Evolutionary conservation across 1,284 basidiomycete genomes (phyloP), one percentile per base, ranked within the genome.

Genomic region (Anthracocystis walkeri): DNA sequence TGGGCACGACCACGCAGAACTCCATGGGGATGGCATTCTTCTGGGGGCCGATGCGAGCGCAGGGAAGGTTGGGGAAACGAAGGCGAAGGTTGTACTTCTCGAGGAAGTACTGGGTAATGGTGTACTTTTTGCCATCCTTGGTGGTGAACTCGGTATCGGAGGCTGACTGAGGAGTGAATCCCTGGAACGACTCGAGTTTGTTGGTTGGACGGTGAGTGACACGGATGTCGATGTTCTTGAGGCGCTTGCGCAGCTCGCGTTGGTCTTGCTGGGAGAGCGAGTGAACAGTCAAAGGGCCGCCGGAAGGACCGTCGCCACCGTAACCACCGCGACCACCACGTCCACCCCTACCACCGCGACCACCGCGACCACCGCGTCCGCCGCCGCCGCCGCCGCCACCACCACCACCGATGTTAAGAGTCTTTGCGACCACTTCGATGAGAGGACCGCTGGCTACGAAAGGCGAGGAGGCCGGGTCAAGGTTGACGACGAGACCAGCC

Each of bases 391-490:
- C 58, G 27, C 65, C 60, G 10, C 77, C 67, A 8, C 72, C 79
- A 14, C 72, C 62, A 11, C 67, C 71, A 6, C 46, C 70, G 21
- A 67, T 14, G 51, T 63, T 59, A 33, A 82, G 66, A 14, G 75
- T 49, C 41, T 65, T 68, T 41, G 69, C 66, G 31, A 50, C 58
- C 3, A 82, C 74, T 5, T 67, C 62, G 54, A 71, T 52, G 25
- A 82, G 57, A 10, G 65, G 53, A 33, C 80, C 80, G 12, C 58
- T 51, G 18, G 41, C 53, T 12, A 80, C 53, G 42, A 82, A 80
- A 14, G 78, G 71, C 0, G 74, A 67, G 61, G 74, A 82, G 33
- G 77, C 68, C 1, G 72, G 74, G 60, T 82, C 80, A 40, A 82
- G 56, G 51, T 82, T 82, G 65, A 82, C 58, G n/a, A 80, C 74